Percentiles rank a stretch among this genome's conserved stretches.
phyloP scores from a whole-genome alignment of 331 rosid species.

The Quercus phellos region DNA sequence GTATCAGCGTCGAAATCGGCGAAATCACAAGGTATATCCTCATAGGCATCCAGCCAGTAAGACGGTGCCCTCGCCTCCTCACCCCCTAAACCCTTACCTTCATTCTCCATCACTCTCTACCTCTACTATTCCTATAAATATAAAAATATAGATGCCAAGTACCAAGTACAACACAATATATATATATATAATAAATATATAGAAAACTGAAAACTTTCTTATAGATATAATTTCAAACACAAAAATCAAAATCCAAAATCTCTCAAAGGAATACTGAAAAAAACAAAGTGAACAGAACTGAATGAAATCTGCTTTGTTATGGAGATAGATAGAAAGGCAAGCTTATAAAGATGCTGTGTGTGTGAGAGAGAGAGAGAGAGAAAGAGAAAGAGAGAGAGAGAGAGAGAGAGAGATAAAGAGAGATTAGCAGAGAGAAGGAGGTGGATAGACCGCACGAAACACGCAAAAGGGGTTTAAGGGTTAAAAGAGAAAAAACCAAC shows the following conservation, averaged over 20 bases:
- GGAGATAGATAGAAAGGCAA: background rate
- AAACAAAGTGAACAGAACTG: background rate
- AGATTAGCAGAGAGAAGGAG: conserved; percentile 29
- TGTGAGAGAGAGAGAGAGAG: conserved; percentile 7
- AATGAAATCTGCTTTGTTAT: background rate
- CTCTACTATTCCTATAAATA: background rate
- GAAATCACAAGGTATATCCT: conserved; percentile 76
- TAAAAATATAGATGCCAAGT: background rate
- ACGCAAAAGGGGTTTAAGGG: conserved; percentile 26
- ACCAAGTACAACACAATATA: background rate
- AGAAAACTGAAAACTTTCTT: background rate
- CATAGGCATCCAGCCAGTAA: conserved; percentile 94
- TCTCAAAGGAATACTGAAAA: background rate
- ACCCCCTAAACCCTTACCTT: conserved; percentile 38
- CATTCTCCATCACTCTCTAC: conserved; percentile 41
- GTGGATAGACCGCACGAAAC: conserved; percentile 50
- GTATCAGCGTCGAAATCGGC: conserved; percentile 49
- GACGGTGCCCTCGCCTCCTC: conserved; percentile 41
- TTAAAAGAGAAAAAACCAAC: background rate
- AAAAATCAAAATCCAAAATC: background rate
- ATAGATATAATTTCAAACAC: background rate
- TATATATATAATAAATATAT: background rate
- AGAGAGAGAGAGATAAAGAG: background rate
- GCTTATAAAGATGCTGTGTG: background rate
- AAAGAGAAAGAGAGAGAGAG: conserved; percentile 24